Conservation (phyloP, 176 grass and related monocot genomes). For the Tillandsia leiboldiana region DNA sequence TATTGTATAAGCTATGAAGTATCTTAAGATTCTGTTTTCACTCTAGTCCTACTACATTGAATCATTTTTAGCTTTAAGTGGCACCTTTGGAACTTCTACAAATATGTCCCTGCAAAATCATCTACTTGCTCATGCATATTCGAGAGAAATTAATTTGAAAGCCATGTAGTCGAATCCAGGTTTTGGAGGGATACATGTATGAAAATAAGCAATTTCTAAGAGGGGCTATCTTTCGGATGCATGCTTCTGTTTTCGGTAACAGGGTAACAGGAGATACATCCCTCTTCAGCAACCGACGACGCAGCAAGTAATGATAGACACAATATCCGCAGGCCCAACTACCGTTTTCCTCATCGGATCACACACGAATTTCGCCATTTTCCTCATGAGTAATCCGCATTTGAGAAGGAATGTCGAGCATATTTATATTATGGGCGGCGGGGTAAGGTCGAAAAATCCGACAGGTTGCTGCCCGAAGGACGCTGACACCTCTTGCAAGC, state of each 20-base stretch:
- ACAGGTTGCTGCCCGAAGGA: conserved; percentile 62
- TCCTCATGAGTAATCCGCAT: conserved; percentile 63
- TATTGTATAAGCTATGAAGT: neutral
- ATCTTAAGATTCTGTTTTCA: neutral
- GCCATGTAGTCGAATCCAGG: neutral
- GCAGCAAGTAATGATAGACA: conserved; percentile 61
- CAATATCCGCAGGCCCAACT: conserved; percentile 57
- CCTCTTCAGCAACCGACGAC: conserved; percentile 49
- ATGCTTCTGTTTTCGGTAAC: conserved; percentile 2
- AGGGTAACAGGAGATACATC: conserved; percentile 67
- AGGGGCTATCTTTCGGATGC: too few relatives aligned
- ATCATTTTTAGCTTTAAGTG: too few relatives aligned
- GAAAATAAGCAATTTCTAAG: too few relatives aligned
- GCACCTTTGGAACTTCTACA: too few relatives aligned
- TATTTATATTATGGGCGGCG: conserved; percentile 92
- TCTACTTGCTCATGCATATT: too few relatives aligned
- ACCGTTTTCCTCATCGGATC: conserved; percentile 53
- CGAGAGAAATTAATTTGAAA: neutral
- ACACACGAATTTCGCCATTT: conserved; percentile 67
- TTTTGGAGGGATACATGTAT: neutral
- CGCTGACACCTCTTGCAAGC: conserved; percentile 33
- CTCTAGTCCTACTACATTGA: too few relatives aligned
- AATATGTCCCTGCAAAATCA: too few relatives aligned
- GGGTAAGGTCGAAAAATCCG: conserved; percentile 62
- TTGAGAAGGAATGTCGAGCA: conserved; percentile 71